Percentiles rank a stretch among this genome's conserved stretches.
These are phyloP conservation scores for Ploettnerulaceae sp. DNA, from an alignment of 2,329 filamentous ascomycete genomes.

Conservation along the genomic window DNA sequence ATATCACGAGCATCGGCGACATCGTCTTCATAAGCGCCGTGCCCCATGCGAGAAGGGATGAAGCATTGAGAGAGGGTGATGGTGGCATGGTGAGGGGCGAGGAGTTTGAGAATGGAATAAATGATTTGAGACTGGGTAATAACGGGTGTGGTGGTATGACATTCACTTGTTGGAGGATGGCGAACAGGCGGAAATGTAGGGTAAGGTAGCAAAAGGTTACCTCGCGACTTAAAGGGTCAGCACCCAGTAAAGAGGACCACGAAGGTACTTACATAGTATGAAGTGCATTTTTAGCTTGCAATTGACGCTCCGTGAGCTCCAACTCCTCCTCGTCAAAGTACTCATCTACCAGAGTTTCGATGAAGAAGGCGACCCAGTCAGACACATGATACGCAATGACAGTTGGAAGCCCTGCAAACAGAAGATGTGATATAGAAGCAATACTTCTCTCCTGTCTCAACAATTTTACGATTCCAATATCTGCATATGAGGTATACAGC, in stretches of 20 bases:
- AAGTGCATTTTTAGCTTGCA: not conserved
- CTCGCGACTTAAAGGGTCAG: conserved; percentile 26
- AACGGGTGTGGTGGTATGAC: conserved; percentile 24
- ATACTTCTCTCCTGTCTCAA: conserved; percentile 24
- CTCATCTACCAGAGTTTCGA: conserved; percentile 23
- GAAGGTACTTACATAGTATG: conserved; percentile 16
- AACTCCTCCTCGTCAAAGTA: conserved; percentile 21
- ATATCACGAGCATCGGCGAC: conserved; percentile 27
- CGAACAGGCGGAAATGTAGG: conserved; percentile 31
- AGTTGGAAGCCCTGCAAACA: conserved; percentile 30
- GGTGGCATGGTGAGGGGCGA: conserved; percentile 28
- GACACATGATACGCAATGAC: conserved; percentile 28
- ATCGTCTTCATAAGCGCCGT: conserved; percentile 16
- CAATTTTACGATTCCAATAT: conserved; percentile 25
- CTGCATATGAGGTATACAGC: conserved; percentile 32
- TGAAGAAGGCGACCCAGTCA: conserved; percentile 25
- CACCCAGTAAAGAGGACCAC: not conserved
- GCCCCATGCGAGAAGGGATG: conserved; percentile 20
- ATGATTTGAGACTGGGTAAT: conserved; percentile 26
- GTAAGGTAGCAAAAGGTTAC: conserved; percentile 24
- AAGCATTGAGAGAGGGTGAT: conserved; percentile 8
- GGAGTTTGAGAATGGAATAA: conserved; percentile 28
- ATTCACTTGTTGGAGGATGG: conserved; percentile 32
- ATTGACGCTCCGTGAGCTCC: conserved; percentile 1
- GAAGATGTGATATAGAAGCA: conserved; percentile 20